These are phyloP conservation scores for Diaporthe batatas DNA, from an alignment of 2,329 filamentous ascomycete species.

Conservation along the genomic window DNA sequence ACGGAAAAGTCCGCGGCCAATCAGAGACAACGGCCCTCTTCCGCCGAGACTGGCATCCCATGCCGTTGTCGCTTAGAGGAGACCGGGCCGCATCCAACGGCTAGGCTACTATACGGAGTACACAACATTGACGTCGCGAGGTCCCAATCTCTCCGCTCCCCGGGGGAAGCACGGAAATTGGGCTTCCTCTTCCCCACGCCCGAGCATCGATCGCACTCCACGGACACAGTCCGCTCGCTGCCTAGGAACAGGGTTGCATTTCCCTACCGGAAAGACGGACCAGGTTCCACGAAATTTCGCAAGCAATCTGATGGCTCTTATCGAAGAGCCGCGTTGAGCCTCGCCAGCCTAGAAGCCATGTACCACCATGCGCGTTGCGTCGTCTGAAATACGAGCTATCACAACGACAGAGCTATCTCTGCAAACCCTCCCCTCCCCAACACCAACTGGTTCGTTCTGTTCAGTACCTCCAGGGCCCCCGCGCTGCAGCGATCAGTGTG, in stretches of 20 bases:
- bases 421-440: background rate
- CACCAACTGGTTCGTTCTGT: background rate
- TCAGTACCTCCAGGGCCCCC: background rate
- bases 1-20: background rate
- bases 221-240: background rate
- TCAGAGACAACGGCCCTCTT: background rate
- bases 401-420: background rate
- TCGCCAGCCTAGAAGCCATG: background rate
- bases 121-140: background rate
- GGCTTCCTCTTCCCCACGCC: background rate
- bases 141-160: background rate
- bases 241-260: background rate
- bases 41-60: background rate
- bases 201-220: background rate
- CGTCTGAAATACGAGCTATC: background rate
- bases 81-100: constrained; percentile 27
- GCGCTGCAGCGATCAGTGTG: background rate
- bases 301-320: too few species aligned
- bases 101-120: background rate
- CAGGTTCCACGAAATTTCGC: background rate
- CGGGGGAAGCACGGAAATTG: constrained; percentile 2
- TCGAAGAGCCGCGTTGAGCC: background rate
- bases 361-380: too few species aligned
- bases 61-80: background rate
- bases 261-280: background rate